A percentile compares a stretch with the other conserved stretches of the same genome.
Conservation (phyloP, 176 grass and related monocot species). For the Lolium perenne region DNA sequence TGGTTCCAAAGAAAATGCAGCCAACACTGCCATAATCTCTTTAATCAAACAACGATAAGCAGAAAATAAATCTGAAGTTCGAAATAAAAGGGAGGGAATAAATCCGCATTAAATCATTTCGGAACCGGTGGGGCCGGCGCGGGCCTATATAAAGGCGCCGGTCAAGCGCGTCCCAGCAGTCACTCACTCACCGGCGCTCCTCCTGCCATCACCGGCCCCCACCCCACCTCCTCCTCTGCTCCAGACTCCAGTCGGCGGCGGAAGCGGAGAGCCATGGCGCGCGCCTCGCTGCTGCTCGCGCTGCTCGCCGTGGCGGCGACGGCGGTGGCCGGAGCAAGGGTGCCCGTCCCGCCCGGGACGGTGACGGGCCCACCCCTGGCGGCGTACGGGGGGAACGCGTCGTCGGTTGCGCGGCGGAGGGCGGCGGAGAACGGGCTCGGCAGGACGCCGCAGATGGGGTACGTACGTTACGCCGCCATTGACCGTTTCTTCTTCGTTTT, state of each 20-base stretch:
- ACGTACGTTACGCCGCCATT: neutral
- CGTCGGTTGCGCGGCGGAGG: slow-evolving; percentile 37
- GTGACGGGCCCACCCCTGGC: too few species aligned
- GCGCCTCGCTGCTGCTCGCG: slow-evolving; percentile 17
- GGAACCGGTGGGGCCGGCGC: neutral
- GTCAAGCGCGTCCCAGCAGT: slow-evolving; percentile 4
- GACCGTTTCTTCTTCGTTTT: neutral
- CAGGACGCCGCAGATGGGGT: slow-evolving; percentile 94
- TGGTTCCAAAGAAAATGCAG: neutral
- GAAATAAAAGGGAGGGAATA: neutral
- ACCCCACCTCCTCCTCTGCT: neutral
- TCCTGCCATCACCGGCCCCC: neutral
- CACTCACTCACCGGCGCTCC: slow-evolving; percentile 7
- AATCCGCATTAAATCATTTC: neutral
- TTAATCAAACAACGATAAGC: neutral
- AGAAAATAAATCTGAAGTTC: neutral
- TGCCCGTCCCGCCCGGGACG: neutral
- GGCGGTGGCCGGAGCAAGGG: neutral
- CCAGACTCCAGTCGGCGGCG: neutral
- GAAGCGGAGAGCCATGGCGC: slow-evolving; percentile 42
- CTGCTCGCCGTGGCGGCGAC: slow-evolving; percentile 27
- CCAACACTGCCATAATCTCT: neutral
- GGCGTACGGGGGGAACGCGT: slow-evolving; percentile 38
- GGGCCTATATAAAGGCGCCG: slow-evolving; percentile 34
- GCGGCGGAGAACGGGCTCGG: slow-evolving; percentile 69